A percentile compares a stretch with the other conserved stretches of the same genome.
These are phyloP conservation scores for Hapsidospora chrysogenum DNA, from an alignment of 495 filamentous ascomycete genomes.

Conservation along the genomic window DNA sequence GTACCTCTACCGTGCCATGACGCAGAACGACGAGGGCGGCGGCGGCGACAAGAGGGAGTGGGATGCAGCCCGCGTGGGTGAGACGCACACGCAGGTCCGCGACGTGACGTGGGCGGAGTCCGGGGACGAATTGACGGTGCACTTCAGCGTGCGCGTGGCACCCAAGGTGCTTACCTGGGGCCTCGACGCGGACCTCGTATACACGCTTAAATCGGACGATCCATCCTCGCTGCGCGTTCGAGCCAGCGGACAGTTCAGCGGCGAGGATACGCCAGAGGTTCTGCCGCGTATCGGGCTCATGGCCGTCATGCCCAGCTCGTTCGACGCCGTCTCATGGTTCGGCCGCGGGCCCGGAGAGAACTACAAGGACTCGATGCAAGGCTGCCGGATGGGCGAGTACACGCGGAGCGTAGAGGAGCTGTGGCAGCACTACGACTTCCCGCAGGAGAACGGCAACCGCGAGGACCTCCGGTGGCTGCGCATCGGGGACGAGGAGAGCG, in stretches of 20 bases:
- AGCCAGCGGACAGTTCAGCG: conserved; percentile 18
- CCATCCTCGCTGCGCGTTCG: conserved; percentile 19
- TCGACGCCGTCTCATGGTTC: conserved; percentile 33
- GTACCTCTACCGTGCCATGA: neutral
- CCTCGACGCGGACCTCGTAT: conserved; percentile 26
- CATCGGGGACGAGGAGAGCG: conserved; percentile 8
- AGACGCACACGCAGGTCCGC: neutral
- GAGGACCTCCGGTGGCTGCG: conserved; percentile 39
- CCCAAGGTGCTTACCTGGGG: conserved; percentile 43
- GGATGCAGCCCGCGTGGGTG: neutral
- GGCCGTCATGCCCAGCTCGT: conserved; percentile 20
- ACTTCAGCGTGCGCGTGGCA: conserved; percentile 9
- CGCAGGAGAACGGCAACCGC: conserved; percentile 47
- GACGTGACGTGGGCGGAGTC: neutral
- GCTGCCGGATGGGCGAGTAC: conserved; percentile 36
- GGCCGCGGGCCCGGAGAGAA: conserved; percentile 47
- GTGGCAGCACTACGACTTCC: conserved; percentile 41
- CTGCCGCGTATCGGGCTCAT: conserved; percentile 39
- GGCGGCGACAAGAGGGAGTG: neutral
- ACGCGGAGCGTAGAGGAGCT: conserved; percentile 23
- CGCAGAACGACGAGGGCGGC: neutral
- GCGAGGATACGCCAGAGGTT: conserved; percentile 18
- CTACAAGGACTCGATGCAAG: conserved; percentile 42
- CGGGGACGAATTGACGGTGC: neutral
- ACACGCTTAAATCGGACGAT: conserved; percentile 28